Evolutionary conservation across 495 filamentous ascomycete genomes (phyloP).

Genomic region (Astrothelium subdiscretum): DNA sequence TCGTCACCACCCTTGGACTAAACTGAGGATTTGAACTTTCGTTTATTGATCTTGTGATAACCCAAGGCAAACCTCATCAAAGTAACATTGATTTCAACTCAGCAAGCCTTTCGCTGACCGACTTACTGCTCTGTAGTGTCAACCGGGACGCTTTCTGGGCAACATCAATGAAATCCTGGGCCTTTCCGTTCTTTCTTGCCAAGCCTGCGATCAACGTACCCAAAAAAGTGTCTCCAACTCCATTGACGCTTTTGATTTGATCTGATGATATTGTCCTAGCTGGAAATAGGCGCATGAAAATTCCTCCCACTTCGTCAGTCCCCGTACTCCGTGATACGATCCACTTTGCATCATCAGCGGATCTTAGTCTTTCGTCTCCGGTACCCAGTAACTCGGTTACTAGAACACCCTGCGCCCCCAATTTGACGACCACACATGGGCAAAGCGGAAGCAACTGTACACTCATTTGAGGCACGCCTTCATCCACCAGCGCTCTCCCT

Average conservation of each 20-base stretch:
- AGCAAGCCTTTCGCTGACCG: constrained; percentile 45
- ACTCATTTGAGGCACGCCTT: constrained; percentile 68
- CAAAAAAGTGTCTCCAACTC: constrained; percentile 85
- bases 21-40: too few species aligned
- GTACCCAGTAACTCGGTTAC: constrained; percentile 55
- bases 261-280: constrained; percentile 41
- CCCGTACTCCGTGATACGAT: constrained; percentile 47
- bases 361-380: constrained; percentile 52
- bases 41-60: too few species aligned
- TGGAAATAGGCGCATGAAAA: constrained; percentile 71
- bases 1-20: too few species aligned
- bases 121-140: constrained; percentile 60
- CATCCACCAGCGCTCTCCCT: constrained; percentile 50
- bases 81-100: too few species aligned
- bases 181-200: constrained; percentile 30
- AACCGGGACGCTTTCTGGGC: constrained; percentile 67
- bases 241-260: constrained; percentile 70
- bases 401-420: constrained; percentile 70
- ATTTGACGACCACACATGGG: constrained; percentile 70
- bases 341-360: constrained; percentile 49
- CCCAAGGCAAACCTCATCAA: too few species aligned
- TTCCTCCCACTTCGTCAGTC: constrained; percentile 52
- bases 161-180: constrained; percentile 40
- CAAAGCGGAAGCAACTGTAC: constrained; percentile 83
- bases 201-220: constrained; percentile 67